Evolutionary conservation across 2,329 filamentous ascomycete genomes (phyloP).

Genomic region (Hypoxylon sp.): DNA sequence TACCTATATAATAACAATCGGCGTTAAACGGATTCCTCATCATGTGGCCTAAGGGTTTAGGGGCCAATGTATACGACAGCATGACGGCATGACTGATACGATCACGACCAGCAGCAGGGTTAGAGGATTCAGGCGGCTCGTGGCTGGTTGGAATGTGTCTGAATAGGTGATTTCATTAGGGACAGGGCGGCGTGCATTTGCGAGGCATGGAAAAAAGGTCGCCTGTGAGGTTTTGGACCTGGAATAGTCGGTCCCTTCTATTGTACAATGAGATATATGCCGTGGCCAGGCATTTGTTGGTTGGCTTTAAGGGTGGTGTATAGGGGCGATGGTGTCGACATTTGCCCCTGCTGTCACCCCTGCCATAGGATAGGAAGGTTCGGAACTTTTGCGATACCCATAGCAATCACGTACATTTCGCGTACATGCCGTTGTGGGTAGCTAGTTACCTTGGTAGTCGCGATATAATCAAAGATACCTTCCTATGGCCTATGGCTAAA

Average conservation of each 20-base stretch:
- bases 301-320: constrained; percentile 1
- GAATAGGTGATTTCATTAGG: constrained; percentile 30
- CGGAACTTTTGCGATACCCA: constrained; percentile 11
- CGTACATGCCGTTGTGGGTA: neutral
- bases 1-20: constrained; percentile 34
- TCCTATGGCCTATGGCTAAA: neutral
- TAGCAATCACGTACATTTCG: constrained; percentile 9
- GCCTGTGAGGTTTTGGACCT: constrained; percentile 11
- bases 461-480: neutral
- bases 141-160: constrained; percentile 33
- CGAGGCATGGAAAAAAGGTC: constrained; percentile 26
- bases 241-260: constrained; percentile 16
- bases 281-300: neutral
- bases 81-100: constrained; percentile 47
- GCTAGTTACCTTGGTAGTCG: neutral
- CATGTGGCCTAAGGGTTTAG: constrained; percentile 27
- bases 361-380: constrained; percentile 12
- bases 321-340: neutral
- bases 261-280: neutral
- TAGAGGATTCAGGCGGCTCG: constrained; percentile 24
- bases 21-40: constrained; percentile 29
- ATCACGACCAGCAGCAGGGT: constrained; percentile 37
- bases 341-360: constrained; percentile 1
- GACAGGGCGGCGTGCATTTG: constrained; percentile 18
- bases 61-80: constrained; percentile 23